These are phyloP conservation scores for Daphne laureola DNA, from an alignment of 441 rosid species.

Conservation along the genomic window DNA sequence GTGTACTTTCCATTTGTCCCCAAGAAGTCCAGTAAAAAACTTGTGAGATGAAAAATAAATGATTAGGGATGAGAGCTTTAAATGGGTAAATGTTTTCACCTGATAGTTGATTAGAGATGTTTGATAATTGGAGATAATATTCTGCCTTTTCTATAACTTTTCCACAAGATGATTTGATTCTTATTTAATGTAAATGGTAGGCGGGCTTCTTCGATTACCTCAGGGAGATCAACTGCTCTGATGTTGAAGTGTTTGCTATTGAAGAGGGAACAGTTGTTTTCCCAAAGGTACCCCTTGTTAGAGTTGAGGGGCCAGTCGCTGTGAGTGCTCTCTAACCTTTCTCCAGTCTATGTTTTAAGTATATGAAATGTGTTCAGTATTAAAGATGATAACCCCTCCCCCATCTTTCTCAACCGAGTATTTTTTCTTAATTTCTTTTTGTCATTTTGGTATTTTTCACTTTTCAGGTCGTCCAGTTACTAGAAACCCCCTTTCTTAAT, in stretches of 20 bases:
- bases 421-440: not conserved
- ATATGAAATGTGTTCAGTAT: too few species aligned
- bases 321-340: slow-evolving; percentile 39
- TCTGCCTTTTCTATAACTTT: too few species aligned
- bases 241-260: slow-evolving; percentile 80
- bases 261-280: slow-evolving; percentile 91
- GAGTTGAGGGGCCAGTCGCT: slow-evolving; percentile 89
- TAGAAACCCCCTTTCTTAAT: slow-evolving; percentile 85
- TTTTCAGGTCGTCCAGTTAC: slow-evolving; percentile 73
- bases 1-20: too few species aligned
- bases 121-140: too few species aligned
- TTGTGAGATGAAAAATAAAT: too few species aligned
- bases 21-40: too few species aligned
- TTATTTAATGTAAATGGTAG: slow-evolving; percentile 27
- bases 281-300: slow-evolving; percentile 86
- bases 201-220: slow-evolving; percentile 79
- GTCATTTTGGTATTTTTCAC: slow-evolving; percentile 12
- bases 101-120: too few species aligned
- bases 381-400: too few species aligned
- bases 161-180: not conserved
- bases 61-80: too few species aligned
- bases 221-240: slow-evolving; percentile 77
- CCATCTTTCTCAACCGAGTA: not conserved
- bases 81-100: too few species aligned
- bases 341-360: not conserved